Evolutionary conservation across 352 stramenopile genomes (phyloP), one percentile per base, ranked within the genome.

Genomic region (Phytophthora crassamura): DNA sequence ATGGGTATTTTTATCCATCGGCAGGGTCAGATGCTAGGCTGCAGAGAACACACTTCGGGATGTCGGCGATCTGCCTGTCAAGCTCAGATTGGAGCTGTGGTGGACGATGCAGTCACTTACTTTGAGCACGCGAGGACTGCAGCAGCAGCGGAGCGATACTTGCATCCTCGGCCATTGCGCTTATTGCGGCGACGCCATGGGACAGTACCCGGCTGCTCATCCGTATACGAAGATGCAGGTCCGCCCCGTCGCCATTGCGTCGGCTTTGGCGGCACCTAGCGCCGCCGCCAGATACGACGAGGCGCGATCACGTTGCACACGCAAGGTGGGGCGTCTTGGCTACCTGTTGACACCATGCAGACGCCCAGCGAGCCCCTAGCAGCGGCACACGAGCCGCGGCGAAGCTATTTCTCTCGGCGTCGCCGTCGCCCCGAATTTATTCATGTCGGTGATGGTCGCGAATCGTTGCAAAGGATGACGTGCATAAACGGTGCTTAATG

Each of bases 391-490:
- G 34, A 41, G 54, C 59, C 70, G 61, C 60, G 42, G 62, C 60
- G 69, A 81, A 80, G 65, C 54, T 80, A 78, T 80, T 73, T 66
- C 46, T 53, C 60, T 18, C 6, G 9, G 34, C 60, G 56, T 34
- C 14, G 40, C 59, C 11, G 47, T n/a, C 16, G 25, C 3, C 20
- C 12, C 32, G 47, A 73, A 76, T 70, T 67, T 77, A 71, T 74
- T 33, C 49, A 9, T 59, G 32, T 3, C 48, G 36, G 22, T 53
- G 47, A 55, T 70, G 41, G 36, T 59, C 52, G 51, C 49, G 63
- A 64, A 72, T 68, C 39, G 67, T 59, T 59, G 51, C 38, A 7
- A 25, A 18, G 15, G 28, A 15, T 47, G 39, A 28, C 28, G 40
- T 10, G 35, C 45, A 67, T 60, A 67, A 56, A 61, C 25, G 25